Base-by-base conservation (phyloP, 225 moss, liverwort and hornwort genomes). In the Straminergon stramineum region DNA sequence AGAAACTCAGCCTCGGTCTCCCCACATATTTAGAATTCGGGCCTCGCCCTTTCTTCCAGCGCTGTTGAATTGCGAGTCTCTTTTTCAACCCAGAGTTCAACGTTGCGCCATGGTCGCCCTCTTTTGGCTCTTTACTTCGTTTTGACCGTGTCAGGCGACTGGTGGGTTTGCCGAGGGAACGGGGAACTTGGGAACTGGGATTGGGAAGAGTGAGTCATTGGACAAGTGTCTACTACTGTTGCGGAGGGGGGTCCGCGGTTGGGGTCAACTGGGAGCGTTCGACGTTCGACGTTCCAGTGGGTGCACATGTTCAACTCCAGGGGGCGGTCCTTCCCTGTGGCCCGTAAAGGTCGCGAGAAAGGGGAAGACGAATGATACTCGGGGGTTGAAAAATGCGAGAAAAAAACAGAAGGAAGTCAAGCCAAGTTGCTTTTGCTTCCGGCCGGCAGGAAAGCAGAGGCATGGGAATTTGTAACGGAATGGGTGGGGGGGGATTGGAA, bases 81-180 rank as follows among this genome's bases (percentile, higher is more conserved):
- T 90, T 91, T 68, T 89, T 89, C 87, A 87, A 84, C 91, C 22
- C 32, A 3, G 43, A 22, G 68, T 83, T 89, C 87, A 89, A 87
- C 78, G 86, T 37, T 71, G 62, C 89, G 84, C 83, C 81, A 13
- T 43, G 83, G 86, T 82, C 83, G 43, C n/a, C 71, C 63, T 21
- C 57, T 73, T 84, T 89, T 55, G 37, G 19, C 63, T 35, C 79
- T 89, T 86, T 65, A 30, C 87, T 74, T 57, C 35, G 24, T 15
- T 62, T 89, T 83, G 89, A 91, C 91, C 14, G 20, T 11, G 82
- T 70, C 86, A 41, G 82, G 15, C 16, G 73, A 55, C 79, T 9
- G 51, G 85, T 32, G 34, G 69, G 65, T 2, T 19, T 2, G 39
- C n/a, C 1, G 41, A 64, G 85, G 71, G 85, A 85, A 81, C 31